Evolutionary conservation across 1,284 basidiomycete genomes (phyloP), one percentile per base, ranked within the genome.

Genomic region (Cryptococcus sp.): DNA sequence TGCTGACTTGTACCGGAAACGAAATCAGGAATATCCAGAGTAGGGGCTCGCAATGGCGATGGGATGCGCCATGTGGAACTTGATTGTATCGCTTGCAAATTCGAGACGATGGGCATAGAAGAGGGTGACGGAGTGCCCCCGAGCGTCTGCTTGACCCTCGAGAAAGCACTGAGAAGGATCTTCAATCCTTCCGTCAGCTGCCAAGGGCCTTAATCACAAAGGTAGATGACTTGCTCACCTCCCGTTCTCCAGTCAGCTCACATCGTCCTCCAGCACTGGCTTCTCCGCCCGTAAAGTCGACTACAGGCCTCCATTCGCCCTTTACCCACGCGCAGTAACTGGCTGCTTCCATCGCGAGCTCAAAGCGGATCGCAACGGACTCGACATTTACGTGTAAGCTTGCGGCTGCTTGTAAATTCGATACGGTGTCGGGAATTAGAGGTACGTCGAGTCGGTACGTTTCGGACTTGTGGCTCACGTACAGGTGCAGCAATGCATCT

Each of bases 201-300:
- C 8, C 8, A 34, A 34, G 29, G 8, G 29, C 29, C 13, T 34
- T 34, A 13, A 13, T 34, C 5, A 2, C 8, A 2, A 34, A 13
- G 29, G 29, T 2, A 10, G 8, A 10, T 10, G 2, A 34, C 8
- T 13, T 34, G 29, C 29, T 34, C 29, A 67, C 70, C 22, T 64
- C 65, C 29, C 58, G 55, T 4, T 57, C 50, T 2, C 70, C 70
- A 0, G 69, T 73, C 45, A 73, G 39, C 51, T 73, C 67, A 38
- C 59, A 61, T 52, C 41, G 57, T 1, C 72, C 72, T 7, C 70
- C 72, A 8, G 15, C 26, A 3, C 41, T 56, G 17, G 66, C 66
- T 6, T 58, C 58, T 1, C 67, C 70, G 13, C 60, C 66, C 0
- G 72, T 70, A 46, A 72, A 72, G 46, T 73, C 72, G 2, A 43